These are phyloP conservation scores for Lasiodiplodia gonubiensis DNA, from an alignment of 2,329 filamentous ascomycete species.

Conservation along the genomic window DNA sequence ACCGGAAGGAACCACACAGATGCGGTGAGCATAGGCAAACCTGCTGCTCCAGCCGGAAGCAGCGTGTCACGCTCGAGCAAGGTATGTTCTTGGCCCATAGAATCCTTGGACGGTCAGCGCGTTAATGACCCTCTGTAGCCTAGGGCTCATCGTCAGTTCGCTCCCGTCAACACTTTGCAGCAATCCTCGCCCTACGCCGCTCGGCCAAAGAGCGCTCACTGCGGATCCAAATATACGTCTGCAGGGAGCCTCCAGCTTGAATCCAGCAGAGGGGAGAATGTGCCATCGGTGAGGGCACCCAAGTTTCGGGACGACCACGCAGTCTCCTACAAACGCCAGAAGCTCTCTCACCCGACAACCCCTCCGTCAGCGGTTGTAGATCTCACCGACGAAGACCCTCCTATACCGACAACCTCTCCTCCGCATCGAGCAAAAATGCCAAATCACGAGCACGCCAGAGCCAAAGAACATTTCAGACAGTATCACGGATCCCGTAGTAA, in stretches of 20 bases:
- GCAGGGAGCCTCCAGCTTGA: background rate
- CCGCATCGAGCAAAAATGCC: background rate
- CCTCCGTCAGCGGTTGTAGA: background rate
- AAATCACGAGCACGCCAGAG: background rate
- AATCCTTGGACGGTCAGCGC: background rate
- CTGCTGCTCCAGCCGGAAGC: background rate
- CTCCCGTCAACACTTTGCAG: background rate
- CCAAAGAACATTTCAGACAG: background rate
- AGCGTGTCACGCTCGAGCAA: background rate
- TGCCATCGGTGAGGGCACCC: background rate
- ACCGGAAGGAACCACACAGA: background rate
- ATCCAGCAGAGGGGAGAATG: slow-evolving; percentile 1
- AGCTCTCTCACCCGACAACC: background rate
- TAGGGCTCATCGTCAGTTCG: background rate
- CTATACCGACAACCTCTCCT: background rate
- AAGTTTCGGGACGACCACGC: background rate
- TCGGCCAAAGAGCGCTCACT: background rate
- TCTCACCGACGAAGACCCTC: background rate
- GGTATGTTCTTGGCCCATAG: background rate
- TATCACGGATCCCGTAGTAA: background rate
- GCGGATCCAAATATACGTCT: background rate
- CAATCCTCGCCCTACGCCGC: background rate
- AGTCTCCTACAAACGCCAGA: background rate
- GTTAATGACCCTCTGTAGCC: background rate
- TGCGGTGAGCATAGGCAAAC: background rate